Evolutionary conservation across 352 stramenopile species (phyloP), one percentile per base, ranked within the genome.

Genomic region (Phytophthora fragariaefolia): DNA sequence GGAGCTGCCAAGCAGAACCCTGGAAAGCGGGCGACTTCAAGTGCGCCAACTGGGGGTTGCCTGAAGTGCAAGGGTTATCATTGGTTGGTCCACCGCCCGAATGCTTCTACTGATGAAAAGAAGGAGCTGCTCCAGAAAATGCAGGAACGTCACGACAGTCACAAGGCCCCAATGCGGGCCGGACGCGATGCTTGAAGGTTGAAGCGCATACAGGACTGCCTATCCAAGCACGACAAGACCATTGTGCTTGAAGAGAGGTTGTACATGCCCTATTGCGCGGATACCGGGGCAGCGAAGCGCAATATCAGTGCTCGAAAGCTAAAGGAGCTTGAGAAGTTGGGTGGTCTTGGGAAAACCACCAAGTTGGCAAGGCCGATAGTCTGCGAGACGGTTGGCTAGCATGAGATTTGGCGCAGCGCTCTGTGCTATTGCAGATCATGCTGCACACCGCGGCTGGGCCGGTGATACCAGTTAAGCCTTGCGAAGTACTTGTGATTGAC

Each of bases 221-320:
- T 59, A 18, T 47, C 28, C 1, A 58, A 58, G 26, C 62, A 69
- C 5, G 23, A 55, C 24, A 69, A 56, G 36, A 50, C n/a, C 4
- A 63, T 63, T 54, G 46, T 69, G n/a, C 24, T 63, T 10, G 38
- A 69, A 23, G 53, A 53, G 26, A 63, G n/a, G 13, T 17, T 69
- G 20, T 59, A 53, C 15, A 69, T 69, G 53, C 38, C 47, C 36
- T 69, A 64, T 34, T 69, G 53, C 53, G 52, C 53, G 0, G 53
- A 69, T 36, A 54, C 62, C 9, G 62, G 47, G 53, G 47, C 62
- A n/a, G 47, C 48, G 9, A 69, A 50, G 38, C 63, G 53, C 36
- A 49, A 64, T 17, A 69, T 63, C 10, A 69, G 61, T 54, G 47
- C 52, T 69, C 30, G 32, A 1, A 69, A 58, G 10, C 43, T 69